A percentile compares a stretch with the other conserved stretches of the same genome.
Evolutionary conservation across 202 grass and related monocot species (phyloP).

Genomic region (Setaria viridis): DNA sequence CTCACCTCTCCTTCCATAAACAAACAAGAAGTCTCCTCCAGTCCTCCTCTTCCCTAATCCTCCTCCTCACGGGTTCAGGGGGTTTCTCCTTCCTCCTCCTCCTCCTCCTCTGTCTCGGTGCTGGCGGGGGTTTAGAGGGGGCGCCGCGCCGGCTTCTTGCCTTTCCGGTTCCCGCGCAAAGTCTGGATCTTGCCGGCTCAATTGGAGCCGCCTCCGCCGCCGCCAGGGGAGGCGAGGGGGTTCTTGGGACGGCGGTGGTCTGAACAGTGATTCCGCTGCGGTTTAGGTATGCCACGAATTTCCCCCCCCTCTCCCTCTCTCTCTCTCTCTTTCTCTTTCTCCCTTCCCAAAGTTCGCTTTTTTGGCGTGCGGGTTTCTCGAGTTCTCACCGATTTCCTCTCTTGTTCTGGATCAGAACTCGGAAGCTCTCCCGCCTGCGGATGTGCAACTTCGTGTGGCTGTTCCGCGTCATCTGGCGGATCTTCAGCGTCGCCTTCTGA

Average conservation of each 20-base stretch:
- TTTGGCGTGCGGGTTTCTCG: neutral
- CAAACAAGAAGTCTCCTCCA: neutral
- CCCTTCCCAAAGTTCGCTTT: neutral
- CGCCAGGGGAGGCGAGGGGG: neutral
- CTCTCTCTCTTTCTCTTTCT: neutral
- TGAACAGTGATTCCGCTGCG: neutral
- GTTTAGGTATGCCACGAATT: neutral
- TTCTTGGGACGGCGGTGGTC: neutral
- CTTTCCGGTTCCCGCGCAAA: slow-evolving; percentile 1
- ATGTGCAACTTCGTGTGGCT: slow-evolving; percentile 64
- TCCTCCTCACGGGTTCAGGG: neutral
- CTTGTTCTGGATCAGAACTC: neutral
- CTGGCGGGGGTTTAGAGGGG: neutral
- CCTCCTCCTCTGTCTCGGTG: neutral
- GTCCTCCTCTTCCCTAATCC: neutral
- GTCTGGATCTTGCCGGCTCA: slow-evolving; percentile 40
- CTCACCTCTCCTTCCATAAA: neutral
- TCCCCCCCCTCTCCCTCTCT: no score
- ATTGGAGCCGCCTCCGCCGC: neutral
- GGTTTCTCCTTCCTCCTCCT: neutral
- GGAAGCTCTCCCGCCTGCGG: neutral
- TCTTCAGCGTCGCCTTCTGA: slow-evolving; percentile 47
- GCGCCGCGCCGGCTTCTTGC: neutral
- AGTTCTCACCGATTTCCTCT: neutral
- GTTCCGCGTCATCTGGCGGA: slow-evolving; percentile 53